These are phyloP conservation scores for Tarenaya hassleriana DNA, from an alignment of 345 rosid species.

Conservation along the genomic window DNA sequence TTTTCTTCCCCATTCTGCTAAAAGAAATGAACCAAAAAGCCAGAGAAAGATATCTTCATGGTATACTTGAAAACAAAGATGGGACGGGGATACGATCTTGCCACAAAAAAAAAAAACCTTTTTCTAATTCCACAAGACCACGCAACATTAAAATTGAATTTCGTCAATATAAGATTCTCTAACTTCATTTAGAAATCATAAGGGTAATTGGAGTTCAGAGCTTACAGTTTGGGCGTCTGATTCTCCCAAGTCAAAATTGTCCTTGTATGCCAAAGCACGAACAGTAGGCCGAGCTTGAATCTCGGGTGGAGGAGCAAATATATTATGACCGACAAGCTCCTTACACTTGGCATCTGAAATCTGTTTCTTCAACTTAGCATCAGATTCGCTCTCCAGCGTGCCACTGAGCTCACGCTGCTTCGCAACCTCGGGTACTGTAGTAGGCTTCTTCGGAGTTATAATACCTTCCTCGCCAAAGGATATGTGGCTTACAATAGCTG, in stretches of 20 bases:
- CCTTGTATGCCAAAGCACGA: slow-evolving; percentile 65
- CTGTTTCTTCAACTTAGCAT: slow-evolving; percentile 70
- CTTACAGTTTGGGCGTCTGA: slow-evolving; percentile 4
- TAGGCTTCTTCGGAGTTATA: slow-evolving; percentile 69
- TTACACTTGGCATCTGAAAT: slow-evolving; percentile 76
- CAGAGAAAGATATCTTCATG: too few relatives aligned
- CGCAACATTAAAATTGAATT: too few relatives aligned
- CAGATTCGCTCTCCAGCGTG: slow-evolving; percentile 45
- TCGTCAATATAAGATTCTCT: too few relatives aligned
- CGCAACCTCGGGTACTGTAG: slow-evolving; percentile 68
- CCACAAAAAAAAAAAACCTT: too few relatives aligned
- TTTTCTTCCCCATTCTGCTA: slow-evolving; percentile 51
- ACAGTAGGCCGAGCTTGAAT: slow-evolving; percentile 68
- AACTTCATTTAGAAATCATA: too few relatives aligned
- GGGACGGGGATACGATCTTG: too few relatives aligned
- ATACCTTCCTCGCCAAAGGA: slow-evolving; percentile 78
- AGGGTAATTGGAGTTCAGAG: neutral
- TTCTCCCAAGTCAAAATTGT: slow-evolving; percentile 69
- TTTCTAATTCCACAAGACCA: too few relatives aligned
- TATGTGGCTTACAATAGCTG: slow-evolving; percentile 80
- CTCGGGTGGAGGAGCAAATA: slow-evolving; percentile 96
- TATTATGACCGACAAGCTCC: slow-evolving; percentile 89
- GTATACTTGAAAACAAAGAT: too few relatives aligned
- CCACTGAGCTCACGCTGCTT: slow-evolving; percentile 96
- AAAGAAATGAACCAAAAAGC: neutral